phyloP scores from a whole-genome alignment of 768 basidiomycete species.

The Tubosaeta brunneosetosa region DNA sequence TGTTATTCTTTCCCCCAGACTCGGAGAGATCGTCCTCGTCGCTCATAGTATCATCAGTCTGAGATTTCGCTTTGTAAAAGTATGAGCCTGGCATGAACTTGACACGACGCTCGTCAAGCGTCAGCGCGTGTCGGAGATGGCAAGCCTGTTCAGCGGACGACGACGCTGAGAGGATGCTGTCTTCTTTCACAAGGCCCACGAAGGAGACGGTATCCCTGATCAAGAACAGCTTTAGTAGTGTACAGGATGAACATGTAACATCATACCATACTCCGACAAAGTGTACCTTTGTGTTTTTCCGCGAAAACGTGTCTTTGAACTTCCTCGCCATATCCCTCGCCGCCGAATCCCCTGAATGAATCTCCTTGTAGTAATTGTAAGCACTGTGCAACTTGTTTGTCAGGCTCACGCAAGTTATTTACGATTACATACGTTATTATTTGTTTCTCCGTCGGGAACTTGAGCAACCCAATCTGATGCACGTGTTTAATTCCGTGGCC shows the following conservation, averaged over 20 bases:
- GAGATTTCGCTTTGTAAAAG: conserved; percentile 25
- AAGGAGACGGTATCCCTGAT: conserved; percentile 58
- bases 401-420: not conserved
- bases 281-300: no score
- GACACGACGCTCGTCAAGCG: conserved; percentile 57
- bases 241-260: no score
- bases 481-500: not conserved
- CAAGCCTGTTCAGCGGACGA: conserved; percentile 50
- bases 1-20: not conserved
- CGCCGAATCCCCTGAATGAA: no score
- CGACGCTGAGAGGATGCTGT: conserved; percentile 50
- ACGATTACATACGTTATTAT: no score
- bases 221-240: no score
- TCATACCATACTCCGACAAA: no score
- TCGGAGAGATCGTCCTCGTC: not conserved
- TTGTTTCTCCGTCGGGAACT: no score
- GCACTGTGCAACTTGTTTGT: conserved; percentile 3
- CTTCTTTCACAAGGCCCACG: conserved; percentile 40
- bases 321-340: no score
- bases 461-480: no score
- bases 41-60: not conserved
- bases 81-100: conserved; percentile 53
- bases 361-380: conserved; percentile 2
- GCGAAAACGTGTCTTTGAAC: no score
- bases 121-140: conserved; percentile 60